Evolutionary conservation across 768 basidiomycete species (phyloP), one percentile per base, ranked within the genome.

Genomic region (Sarcodon aspratus): DNA sequence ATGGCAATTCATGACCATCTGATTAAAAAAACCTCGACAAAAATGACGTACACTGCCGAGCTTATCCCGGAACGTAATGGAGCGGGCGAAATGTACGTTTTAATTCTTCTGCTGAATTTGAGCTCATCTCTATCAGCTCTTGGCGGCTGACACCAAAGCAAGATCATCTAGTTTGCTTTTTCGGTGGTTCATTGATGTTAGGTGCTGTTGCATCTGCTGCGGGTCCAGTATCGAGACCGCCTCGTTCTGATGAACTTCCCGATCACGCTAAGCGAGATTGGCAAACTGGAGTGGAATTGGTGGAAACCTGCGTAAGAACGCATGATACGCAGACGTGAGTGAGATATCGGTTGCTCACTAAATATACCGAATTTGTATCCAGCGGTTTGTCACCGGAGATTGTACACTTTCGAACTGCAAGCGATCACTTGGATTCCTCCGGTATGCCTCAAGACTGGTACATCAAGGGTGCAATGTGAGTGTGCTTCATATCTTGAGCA

Each of bases 111-210:
- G 31, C n/a, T 48, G 33, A 21, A 33, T 10, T 46, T 42, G 32
- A 18, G 27, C 13, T 27, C 7, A 31, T 43, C 4, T 18, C 35
- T 21, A 11, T 10, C 2, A 88, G 87, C 21, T 66, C 69, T 33
- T 93, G 89, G 90, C 74, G 76, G 13, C 67, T 87, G 27, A 72
- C 73, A 9, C 87, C 87, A 9, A 95, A 96, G 61, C 94, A 97
- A 68, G 94, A 98, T 60, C 94, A 96, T 61, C 78, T 98, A 33
- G 92, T 88, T 3, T 97, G 94, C 66, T 98, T 96, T 78, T 69
- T 98, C 33, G 91, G 84, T 15, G 94, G 92, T 3, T 88, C 88
- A 1, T 76, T 98, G 49, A 80, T 98, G 73, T 76, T 98, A 3
- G 92, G 94, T 10, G 87, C 90, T 11, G 87, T 85, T 3, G 76